phyloP scores from a whole-genome alignment of 1,139 yeast genomes.

The Kurtzmaniella quercitrusa region DNA sequence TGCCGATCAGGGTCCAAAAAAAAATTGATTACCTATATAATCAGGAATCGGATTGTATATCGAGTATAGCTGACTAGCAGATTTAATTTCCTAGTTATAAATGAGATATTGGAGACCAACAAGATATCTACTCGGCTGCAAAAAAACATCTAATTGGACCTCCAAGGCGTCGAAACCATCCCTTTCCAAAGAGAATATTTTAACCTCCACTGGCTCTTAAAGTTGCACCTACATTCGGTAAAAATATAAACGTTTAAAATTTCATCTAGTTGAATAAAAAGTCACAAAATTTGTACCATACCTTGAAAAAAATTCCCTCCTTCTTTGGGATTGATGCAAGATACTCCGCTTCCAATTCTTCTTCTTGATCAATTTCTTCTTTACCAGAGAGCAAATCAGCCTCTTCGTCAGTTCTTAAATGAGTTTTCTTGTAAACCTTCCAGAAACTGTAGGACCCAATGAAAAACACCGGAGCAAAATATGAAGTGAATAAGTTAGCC shows the following conservation, averaged over 20 bases:
- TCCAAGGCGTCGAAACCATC: too few relatives aligned
- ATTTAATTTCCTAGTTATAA: too few relatives aligned
- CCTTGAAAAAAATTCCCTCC: conserved; percentile 18
- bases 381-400: conserved; percentile 38
- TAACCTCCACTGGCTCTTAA: too few relatives aligned
- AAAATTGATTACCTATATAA: too few relatives aligned
- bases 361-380: conserved; percentile 33
- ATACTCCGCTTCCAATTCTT: conserved; percentile 19
- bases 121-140: too few relatives aligned
- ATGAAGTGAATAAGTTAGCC: conserved; percentile 35
- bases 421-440: conserved; percentile 33
- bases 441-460: conserved; percentile 25
- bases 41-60: too few relatives aligned
- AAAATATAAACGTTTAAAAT: too few relatives aligned
- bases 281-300: conserved; percentile 15
- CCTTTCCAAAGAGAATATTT: too few relatives aligned
- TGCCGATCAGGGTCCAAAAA: background rate
- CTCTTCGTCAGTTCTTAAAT: conserved; percentile 25
- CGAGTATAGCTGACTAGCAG: too few relatives aligned
- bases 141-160: too few relatives aligned
- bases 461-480: conserved; percentile 37
- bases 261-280: conserved; percentile 13
- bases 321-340: conserved; percentile 16
- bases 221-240: too few relatives aligned
- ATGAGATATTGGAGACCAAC: too few relatives aligned